Base-by-base conservation (phyloP, 345 rosid genomes). In the Corchorus capsularis region DNA sequence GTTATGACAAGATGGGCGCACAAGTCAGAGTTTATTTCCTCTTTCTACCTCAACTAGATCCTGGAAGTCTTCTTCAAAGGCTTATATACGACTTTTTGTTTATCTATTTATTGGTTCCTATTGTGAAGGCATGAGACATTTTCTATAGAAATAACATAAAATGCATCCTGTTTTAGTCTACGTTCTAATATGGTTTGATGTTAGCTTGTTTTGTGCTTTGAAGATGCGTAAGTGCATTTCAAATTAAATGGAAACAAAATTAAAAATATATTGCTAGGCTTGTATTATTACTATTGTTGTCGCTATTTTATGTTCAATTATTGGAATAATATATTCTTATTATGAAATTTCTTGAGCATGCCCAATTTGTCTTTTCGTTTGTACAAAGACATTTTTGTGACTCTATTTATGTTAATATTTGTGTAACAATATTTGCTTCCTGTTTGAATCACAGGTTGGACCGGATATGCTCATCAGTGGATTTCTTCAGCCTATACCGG, bases 401-500 rank as follows among this genome's bases (percentile, higher is more conserved):
- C 69, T 47, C 32, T 16, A 35, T 47, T 46, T 16, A 35, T 32
- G 6, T 47, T 62, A 27, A 61, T 52, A 6, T 20, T 10, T 56
- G 50, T 47, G 54, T 11, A 65, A 2, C 22, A 57, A 50, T 67
- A 71, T 62, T 65, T 59, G 12, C 71, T 77, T 74, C 37, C 50
- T 68, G 55, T 46, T 81, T 83, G 82, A 61, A 52, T 47, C 50
- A 62, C 81, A 94, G 99, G 89, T 93, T 81, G 99, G 98, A 80
- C 97, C 94, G 0, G 99, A 95, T 81, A 89, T 96, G 90, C 98
- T 96, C 77, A 75, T 95, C 66, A 92, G 91, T 22, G 99, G 99
- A 78, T 95, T 86, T 86, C 93, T 95, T 77, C 97, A 92, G 79
- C 98, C 98, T 37, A 77, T 96, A 75, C 99, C 99, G 3, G 99